phyloP scores from a whole-genome alignment of 2,329 filamentous ascomycete genomes.

The Xylaria sp. region DNA sequence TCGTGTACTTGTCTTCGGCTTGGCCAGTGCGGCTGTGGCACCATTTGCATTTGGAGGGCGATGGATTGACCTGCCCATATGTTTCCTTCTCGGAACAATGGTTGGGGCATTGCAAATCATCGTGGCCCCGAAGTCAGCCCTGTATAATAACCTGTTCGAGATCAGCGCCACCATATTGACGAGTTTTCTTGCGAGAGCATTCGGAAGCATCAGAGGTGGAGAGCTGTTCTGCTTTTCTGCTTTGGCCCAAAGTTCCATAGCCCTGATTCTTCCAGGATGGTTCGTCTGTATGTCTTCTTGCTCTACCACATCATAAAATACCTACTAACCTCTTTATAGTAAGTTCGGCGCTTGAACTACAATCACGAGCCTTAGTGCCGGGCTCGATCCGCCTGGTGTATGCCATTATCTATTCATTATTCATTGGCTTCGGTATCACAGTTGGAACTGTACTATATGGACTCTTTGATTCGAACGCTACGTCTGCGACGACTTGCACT shows the following conservation, averaged over 20 bases:
- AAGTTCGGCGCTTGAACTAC: constrained; percentile 67
- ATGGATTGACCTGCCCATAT: constrained; percentile 46
- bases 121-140: constrained; percentile 76
- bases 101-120: constrained; percentile 71
- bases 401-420: constrained; percentile 77
- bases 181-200: constrained; percentile 74
- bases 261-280: constrained; percentile 76
- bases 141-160: constrained; percentile 68
- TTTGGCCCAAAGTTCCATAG: constrained; percentile 77
- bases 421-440: constrained; percentile 78
- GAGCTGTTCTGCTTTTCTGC: constrained; percentile 76
- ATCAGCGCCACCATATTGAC: constrained; percentile 69
- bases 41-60: constrained; percentile 47
- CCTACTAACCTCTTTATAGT: constrained; percentile 39
- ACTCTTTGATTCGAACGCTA: constrained; percentile 54
- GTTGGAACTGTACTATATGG: constrained; percentile 56
- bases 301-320: neutral
- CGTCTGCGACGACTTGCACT: constrained; percentile 48
- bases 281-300: constrained; percentile 51
- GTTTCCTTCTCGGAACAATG: constrained; percentile 46
- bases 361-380: constrained; percentile 74
- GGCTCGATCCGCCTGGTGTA: constrained; percentile 80
- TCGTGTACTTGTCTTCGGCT: constrained; percentile 45
- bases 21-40: constrained; percentile 46
- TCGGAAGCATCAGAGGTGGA: constrained; percentile 71